Evolutionary conservation across 1,139 yeast genomes (phyloP), one percentile per base, ranked within the genome.

Genomic region (Hyphopichia burtonii): DNA sequence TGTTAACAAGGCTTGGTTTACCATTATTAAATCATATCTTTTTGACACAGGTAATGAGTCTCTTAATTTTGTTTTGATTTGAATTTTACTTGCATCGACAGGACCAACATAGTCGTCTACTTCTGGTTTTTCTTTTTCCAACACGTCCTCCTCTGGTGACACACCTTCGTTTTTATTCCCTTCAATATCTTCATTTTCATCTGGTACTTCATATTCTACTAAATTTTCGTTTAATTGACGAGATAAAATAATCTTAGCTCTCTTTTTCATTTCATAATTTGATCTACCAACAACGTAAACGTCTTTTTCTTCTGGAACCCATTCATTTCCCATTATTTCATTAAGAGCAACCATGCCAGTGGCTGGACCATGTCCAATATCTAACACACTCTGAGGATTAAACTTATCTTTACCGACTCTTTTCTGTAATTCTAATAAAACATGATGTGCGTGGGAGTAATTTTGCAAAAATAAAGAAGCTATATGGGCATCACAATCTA

Each of bases 311-410:
- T 65, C 68, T 0, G 96, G 93, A 18, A 66, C 63, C 67, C 78
- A 83, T 3, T 66, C 69, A 3, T 71, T 73, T 0, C 88, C 90
- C 82, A 87, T 78, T 1, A 90, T 56, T 52, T 90, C 96, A 57
- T 90, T 88, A 44, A 90, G 68, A 0, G 96, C 99, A 9, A 91
- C 70, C 69, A 93, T 83, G 1, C 97, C 98, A 0, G 95, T 85
- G 1, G 93, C 94, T 1, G 99, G 98, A 0, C 99, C 99, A 56
- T 78, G 83, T 0, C 97, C 95, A 7, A 89, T 78, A 54, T 89
- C 96, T 43, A 93, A 69, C 0, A 93, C 78, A 14, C 78, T 68
- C 27, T 73, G 58, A 0, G 97, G 97, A 28, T 64, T 63, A 65
- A 90, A 88, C 11, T 57, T 54, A 0, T 65, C 71, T 39, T 58